These are phyloP conservation scores for Trametes cinnabarina DNA, from an alignment of 768 basidiomycete genomes.

Conservation along the genomic window DNA sequence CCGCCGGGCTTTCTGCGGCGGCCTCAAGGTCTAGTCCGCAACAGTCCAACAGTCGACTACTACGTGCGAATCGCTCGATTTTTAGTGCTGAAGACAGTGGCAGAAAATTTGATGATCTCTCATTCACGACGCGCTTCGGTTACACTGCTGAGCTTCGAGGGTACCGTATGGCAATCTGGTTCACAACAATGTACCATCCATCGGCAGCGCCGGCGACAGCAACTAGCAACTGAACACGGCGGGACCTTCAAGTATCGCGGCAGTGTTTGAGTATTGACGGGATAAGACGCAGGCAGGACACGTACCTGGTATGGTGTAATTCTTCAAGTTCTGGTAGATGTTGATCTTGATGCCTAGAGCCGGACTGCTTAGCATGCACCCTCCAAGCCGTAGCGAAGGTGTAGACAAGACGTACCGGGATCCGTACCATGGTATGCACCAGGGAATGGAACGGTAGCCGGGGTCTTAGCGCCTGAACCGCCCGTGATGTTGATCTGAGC, in stretches of 20 bases:
- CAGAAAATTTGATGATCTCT: no score
- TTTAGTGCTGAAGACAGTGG: no score
- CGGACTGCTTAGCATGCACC: slow-evolving; percentile 8
- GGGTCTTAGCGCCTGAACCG: slow-evolving; percentile 28
- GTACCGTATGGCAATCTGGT: no score
- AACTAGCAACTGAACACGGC: slow-evolving; percentile 1
- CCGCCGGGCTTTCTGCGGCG: no score
- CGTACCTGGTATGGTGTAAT: slow-evolving; percentile 31
- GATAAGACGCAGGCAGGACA: not conserved
- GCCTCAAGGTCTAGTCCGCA: no score
- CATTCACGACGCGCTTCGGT: no score
- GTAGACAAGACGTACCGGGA: slow-evolving; percentile 17
- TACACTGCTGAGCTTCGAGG: no score
- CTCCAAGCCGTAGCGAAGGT: not conserved
- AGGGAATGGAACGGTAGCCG: slow-evolving; percentile 35
- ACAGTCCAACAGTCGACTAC: no score
- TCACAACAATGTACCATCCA: no score
- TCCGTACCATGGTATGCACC: slow-evolving; percentile 32
- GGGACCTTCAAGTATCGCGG: not conserved
- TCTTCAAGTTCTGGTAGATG: slow-evolving; percentile 28
- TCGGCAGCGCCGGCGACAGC: no score
- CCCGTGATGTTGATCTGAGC: slow-evolving; percentile 34
- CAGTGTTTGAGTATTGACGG: not conserved
- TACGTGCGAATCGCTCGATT: no score
- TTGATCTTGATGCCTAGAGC: slow-evolving; percentile 33